Evolutionary conservation across 495 filamentous ascomycete species (phyloP), one percentile per base, ranked within the genome.

Genomic region (Massariosphaeria phaeospora): DNA sequence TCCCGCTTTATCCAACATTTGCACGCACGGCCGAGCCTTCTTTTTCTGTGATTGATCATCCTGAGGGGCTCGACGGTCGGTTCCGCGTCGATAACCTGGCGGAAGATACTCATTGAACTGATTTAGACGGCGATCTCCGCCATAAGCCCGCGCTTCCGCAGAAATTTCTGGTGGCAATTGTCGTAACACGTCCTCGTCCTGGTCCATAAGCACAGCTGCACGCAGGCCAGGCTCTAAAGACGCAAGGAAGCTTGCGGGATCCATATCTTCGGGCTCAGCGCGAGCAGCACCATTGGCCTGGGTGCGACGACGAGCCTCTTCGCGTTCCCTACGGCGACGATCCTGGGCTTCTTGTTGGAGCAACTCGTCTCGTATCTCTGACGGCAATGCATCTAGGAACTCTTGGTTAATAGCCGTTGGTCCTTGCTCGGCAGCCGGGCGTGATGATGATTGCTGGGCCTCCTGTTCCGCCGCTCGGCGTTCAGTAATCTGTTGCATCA

Each of bases 1-100:
- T 23, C 93, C 93, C 48, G 90, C 78, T 67, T 95, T 96, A 71
- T 99, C 94, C 4, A 97, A 80, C 84, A 97, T 95, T 69, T 99
- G 93, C 26, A 95, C 83, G 44, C 89, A 84, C 20, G 86, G 84
- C 81, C 48, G 57, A 21, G 81, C 77, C 70, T 95, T 94, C 68
- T 82, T 82, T 48, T 70, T 64, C 38, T 54, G 55, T 26, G 44
- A 44, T 30, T 23, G 58, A 20, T 65, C 62, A 34, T 65, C 58
- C 7, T 44, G 42, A 21, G 25, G 25, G 18, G 26, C 36, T 4
- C 51, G 41, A n/a, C 59, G 53, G 30, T 59, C 58, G n/a, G 26
- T 17, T 18, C 56, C 62, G 17, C 57, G 51, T 26, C 62, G 57
- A 45, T 15, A 75, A 75, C 21, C 73, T 67, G 49, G 72, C 58